Percentiles rank a stretch among this genome's conserved stretches.
phyloP scores from a whole-genome alignment of 805 yeast genomes.

The Zygoascus tannicola region DNA sequence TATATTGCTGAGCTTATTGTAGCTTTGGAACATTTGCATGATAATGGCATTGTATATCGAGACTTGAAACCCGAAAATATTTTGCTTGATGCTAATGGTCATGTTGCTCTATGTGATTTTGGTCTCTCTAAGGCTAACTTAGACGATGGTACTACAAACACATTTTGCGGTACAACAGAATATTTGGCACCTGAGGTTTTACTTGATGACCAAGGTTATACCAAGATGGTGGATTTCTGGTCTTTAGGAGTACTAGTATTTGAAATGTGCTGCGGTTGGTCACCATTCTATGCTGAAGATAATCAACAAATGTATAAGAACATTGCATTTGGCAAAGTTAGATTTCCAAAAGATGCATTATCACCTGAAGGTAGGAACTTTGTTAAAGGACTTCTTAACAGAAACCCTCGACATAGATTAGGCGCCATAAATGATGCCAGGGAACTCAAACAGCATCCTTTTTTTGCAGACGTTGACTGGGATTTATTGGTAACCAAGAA shows the following conservation, averaged over 20 bases:
- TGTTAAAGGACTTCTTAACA: conserved; percentile 87
- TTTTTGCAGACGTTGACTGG: conserved; percentile 91
- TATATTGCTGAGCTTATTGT: conserved; percentile 92
- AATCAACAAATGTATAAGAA: conserved; percentile 98
- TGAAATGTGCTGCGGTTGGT: conserved; percentile 99
- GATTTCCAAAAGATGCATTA: conserved; percentile 92
- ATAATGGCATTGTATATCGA: conserved; percentile 91
- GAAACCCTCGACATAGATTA: conserved; percentile 91
- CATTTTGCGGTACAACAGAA: conserved; percentile 98
- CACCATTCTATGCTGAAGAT: conserved; percentile 95
- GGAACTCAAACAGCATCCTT: conserved; percentile 86
- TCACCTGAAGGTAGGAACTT: conserved; percentile 90
- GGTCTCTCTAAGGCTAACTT: conserved; percentile 93
- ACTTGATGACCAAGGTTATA: conserved; percentile 91
- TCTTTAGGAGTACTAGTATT: conserved; percentile 92
- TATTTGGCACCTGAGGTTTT: conserved; percentile 95
- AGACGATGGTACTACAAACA: conserved; percentile 83
- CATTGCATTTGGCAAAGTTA: conserved; percentile 95
- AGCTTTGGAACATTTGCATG: conserved; percentile 90
- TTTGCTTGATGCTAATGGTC: conserved; percentile 91
- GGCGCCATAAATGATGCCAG: conserved; percentile 90
- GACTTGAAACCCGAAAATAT: conserved; percentile 97
- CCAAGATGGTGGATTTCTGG: conserved; percentile 99
- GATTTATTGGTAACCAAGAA: conserved; percentile 62
- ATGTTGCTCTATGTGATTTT: conserved; percentile 93